phyloP scores from a whole-genome alignment of 805 yeast genomes.

The Kregervanrija fluxuum region DNA sequence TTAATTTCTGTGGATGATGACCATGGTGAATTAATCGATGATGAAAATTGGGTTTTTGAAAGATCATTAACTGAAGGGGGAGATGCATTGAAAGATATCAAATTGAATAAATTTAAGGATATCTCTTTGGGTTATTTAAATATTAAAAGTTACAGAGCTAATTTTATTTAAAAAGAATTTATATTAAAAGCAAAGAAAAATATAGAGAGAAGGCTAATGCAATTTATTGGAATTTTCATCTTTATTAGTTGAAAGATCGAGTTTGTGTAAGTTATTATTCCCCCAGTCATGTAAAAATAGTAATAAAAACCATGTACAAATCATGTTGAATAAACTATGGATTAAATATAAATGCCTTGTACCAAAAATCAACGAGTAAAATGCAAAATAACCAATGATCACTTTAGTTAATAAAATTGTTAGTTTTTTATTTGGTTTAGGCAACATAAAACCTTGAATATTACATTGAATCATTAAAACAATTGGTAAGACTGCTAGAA shows the following conservation, averaged over 20 bases:
- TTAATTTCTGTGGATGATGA: conserved; percentile 16
- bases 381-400: conserved; percentile 43
- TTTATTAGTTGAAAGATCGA: conserved; percentile 1
- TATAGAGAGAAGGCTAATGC: neutral
- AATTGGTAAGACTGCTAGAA: conserved; percentile 70
- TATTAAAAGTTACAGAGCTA: conserved; percentile 20
- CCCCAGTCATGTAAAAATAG: conserved; percentile 20
- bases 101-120: conserved; percentile 16
- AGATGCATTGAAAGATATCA: conserved; percentile 9
- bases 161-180: too few relatives aligned
- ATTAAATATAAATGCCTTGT: conserved; percentile 78
- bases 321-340: conserved; percentile 65
- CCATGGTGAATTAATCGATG: conserved; percentile 7
- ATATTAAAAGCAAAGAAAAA: neutral
- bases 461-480: conserved; percentile 51
- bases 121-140: conserved; percentile 21
- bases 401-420: conserved; percentile 28
- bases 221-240: conserved; percentile 3
- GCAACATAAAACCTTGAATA: conserved; percentile 40
- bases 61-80: neutral
- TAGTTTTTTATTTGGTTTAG: conserved; percentile 24
- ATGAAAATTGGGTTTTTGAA: conserved; percentile 22
- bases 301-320: conserved; percentile 45
- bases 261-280: conserved; percentile 5
- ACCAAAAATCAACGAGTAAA: conserved; percentile 67